Evolutionary conservation across 139 green algal species (phyloP), one percentile per base, ranked within the genome.

Genomic region (Nannochloris sp.): DNA sequence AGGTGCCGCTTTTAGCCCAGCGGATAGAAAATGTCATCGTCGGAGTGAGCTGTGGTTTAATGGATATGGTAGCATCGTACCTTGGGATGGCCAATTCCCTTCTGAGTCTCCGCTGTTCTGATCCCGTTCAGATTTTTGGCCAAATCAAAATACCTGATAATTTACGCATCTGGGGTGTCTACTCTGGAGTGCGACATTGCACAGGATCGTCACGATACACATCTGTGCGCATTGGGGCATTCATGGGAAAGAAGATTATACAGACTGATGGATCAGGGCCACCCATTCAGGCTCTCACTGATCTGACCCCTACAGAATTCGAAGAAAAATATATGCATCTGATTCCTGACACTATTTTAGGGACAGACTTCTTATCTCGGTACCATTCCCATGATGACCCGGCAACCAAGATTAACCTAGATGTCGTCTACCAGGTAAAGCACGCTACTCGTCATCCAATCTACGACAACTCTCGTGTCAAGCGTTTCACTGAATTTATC

Each of bases 11-110:
- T 40, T 75, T 95, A 54, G 95, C 86, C 74, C 90, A 96, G 43
- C 78, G 80, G 66, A 86, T 90, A 50, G 89, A 97, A 76, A 97
- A 97, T 68, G 55, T 72, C 44, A 85, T 97, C 48, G 90, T 95
- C 48, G 70, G 93, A 9, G 87, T 89, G 1, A 87, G 91, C 0
- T 98, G 93, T 66, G 93, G 93, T 18, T 75, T 97, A 12, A 98
- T 98, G 93, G 93, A 98, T 63, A 88, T 97, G 73, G 91, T 95
- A 80, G 77, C 88, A 2, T 75, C 70, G 3, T 68, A 76, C 0
- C 74, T 93, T 66, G 92, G 92, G 4, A 19, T 83, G n/a, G 54
- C 68, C 23, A 72, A 64, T 3, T 53, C 72, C 10, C 83, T 97
- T 58, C 68, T 97, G 54, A 78, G 76, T 14, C 72, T 97, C 70